Evolutionary conservation across 306 rosid species (phyloP).

Genomic region (Potentilla sterilis): DNA sequence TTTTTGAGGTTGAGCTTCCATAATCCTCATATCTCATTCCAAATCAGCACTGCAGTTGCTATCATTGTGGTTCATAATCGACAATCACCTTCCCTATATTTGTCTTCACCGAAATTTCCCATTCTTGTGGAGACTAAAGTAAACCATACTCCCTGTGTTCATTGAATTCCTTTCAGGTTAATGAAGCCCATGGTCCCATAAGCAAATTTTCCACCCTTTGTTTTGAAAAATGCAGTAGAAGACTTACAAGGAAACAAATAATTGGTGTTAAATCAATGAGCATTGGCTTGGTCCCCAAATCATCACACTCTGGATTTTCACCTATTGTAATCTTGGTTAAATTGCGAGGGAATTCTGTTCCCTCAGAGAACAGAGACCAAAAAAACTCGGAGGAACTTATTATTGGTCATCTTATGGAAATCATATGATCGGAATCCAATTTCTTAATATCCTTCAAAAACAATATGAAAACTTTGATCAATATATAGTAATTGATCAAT

Average conservation of each 20-base stretch:
- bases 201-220: background rate
- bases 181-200: conserved; percentile 26
- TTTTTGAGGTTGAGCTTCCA: conserved; percentile 55
- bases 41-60: background rate
- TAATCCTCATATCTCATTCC: conserved; percentile 18
- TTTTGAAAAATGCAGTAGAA: background rate
- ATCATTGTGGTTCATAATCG: conserved; percentile 31
- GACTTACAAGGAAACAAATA: background rate
- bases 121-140: conserved; percentile 21
- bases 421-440: background rate
- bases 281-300: background rate
- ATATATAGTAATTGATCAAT: background rate
- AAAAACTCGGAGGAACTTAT: background rate
- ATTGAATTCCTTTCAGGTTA: conserved; percentile 5
- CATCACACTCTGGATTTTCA: background rate
- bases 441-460: background rate
- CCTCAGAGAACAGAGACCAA: too few species aligned
- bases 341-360: background rate
- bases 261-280: background rate
- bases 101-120: background rate
- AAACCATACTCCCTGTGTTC: background rate
- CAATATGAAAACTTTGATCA: background rate
- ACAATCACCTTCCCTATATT: conserved; percentile 12
- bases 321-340: background rate
- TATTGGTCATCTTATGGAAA: background rate